Base-by-base conservation (phyloP, 2,329 filamentous ascomycete species). In the Nannizzia gypsea region DNA sequence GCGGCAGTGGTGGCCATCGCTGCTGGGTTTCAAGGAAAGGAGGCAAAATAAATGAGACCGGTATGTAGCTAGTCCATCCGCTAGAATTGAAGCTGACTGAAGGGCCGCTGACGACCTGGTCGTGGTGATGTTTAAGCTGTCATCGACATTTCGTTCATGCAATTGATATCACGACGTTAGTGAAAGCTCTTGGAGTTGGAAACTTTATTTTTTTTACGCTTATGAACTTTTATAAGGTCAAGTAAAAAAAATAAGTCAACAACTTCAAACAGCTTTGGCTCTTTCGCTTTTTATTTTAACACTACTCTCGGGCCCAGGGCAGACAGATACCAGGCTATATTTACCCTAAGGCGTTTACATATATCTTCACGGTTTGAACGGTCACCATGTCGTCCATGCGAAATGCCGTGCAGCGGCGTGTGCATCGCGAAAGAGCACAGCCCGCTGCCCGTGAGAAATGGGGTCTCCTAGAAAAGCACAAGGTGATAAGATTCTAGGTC, bases 381-480 rank as follows among this genome's bases (percentile, higher is more conserved):
- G 36, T 40, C 50, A 38, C 61, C 66, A 82, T 83, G 81, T 83
- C 80, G 24, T 81, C 81, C 40, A 77, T 83, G 72, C 78, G 80
- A 66, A 83, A 83, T 68, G 79, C 80, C 71, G 82, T 91, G 63
- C 83, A 90, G 67, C 83, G 89, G 74, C 89, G 90, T 70, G 87
- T 90, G 66, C 92, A 97, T 75, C 83, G 86, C 67, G 93, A 97
- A 80, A 87, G 93, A 67, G 88, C 89, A 38, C 93, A 97, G 73
- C 88, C 91, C 44, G 75, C 83, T 64, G 88, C 91, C 71, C 89
- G 93, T 58, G 79, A 86, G 65, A 89, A 89, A 78, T 90, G 90
- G 76, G 93, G 93, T 64, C 82, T 97, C 22, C 85, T 97, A 63
- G 93, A 97, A 74, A 97, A 99, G 77, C 88, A 93, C 81, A 96